These are phyloP conservation scores for Kodamaea hsintzibuensis DNA, from an alignment of 805 yeast species.

Conservation along the genomic window DNA sequence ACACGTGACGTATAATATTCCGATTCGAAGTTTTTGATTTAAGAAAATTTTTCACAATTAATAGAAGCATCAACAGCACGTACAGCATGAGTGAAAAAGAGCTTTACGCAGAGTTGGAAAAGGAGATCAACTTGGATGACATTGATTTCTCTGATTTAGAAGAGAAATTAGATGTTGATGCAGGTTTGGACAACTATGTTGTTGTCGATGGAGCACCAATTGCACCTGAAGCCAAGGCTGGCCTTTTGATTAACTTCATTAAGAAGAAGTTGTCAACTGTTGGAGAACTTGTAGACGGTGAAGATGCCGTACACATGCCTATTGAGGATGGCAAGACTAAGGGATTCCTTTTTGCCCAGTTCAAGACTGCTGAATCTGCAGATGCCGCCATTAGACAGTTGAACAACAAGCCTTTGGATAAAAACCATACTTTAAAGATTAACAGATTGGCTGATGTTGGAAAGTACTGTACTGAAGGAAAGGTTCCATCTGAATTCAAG, in stretches of 20 bases:
- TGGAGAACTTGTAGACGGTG: constrained; percentile 65
- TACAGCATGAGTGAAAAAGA: constrained; percentile 22
- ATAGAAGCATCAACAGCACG: background rate
- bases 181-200: constrained; percentile 71
- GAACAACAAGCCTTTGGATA: constrained; percentile 89
- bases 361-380: constrained; percentile 64
- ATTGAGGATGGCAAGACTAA: constrained; percentile 74
- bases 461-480: constrained; percentile 67
- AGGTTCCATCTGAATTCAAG: constrained; percentile 57
- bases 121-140: constrained; percentile 46
- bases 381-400: constrained; percentile 75
- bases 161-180: constrained; percentile 60
- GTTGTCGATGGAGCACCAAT: constrained; percentile 95
- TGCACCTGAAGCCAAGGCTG: constrained; percentile 87
- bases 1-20: background rate
- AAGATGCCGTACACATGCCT: constrained; percentile 80
- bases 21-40: background rate
- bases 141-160: constrained; percentile 86
- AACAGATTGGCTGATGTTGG: constrained; percentile 84
- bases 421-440: constrained; percentile 84
- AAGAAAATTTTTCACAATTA: constrained; percentile 8
- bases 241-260: constrained; percentile 80
- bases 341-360: constrained; percentile 87
- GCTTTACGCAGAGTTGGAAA: constrained; percentile 34
- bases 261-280: constrained; percentile 74